Percentiles rank a stretch among this genome's conserved stretches.
Evolutionary conservation across 495 filamentous ascomycete species (phyloP).

Genomic region (Parathielavia hyrcaniae): DNA sequence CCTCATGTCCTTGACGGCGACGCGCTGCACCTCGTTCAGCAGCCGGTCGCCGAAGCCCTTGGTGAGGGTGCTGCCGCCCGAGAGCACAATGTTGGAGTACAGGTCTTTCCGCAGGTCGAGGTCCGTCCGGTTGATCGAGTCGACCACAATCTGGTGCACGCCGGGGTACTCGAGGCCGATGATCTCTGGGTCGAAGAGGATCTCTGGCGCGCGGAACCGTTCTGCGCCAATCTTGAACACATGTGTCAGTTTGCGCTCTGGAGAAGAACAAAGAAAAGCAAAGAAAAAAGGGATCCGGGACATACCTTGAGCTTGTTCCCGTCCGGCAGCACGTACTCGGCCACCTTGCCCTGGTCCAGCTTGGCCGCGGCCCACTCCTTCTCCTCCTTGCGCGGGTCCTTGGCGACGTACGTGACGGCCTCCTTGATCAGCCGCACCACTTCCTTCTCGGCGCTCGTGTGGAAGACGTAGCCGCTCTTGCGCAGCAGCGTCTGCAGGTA

Average conservation of each 20-base stretch:
- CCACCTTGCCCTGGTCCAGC: constrained; percentile 57
- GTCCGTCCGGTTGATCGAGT: constrained; percentile 94
- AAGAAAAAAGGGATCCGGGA: neutral
- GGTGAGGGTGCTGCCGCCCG: constrained; percentile 82
- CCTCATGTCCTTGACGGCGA: constrained; percentile 97
- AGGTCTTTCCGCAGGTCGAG: constrained; percentile 90
- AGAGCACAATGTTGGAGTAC: constrained; percentile 94
- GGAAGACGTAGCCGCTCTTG: constrained; percentile 89
- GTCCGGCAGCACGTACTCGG: constrained; percentile 86
- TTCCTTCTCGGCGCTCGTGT: constrained; percentile 97
- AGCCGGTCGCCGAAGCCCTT: constrained; percentile 91
- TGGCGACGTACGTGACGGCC: constrained; percentile 82
- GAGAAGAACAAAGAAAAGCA: neutral
- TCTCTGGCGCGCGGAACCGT: constrained; percentile 92
- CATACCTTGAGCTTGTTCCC: constrained; percentile 83
- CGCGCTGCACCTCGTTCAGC: constrained; percentile 80
- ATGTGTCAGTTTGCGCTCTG: constrained; percentile 9
- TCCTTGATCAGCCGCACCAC: constrained; percentile 96
- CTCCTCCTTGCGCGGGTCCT: constrained; percentile 88
- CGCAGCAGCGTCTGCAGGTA: constrained; percentile 85
- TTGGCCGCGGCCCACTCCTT: constrained; percentile 82
- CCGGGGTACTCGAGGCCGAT: constrained; percentile 97
- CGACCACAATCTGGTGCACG: constrained; percentile 94
- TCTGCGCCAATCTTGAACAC: constrained; percentile 67
- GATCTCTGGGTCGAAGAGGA: constrained; percentile 94